A percentile compares a stretch with the other conserved stretches of the same genome.
Conservation (phyloP, 2,329 filamentous ascomycete genomes). For the Stachybotrys elegans region DNA sequence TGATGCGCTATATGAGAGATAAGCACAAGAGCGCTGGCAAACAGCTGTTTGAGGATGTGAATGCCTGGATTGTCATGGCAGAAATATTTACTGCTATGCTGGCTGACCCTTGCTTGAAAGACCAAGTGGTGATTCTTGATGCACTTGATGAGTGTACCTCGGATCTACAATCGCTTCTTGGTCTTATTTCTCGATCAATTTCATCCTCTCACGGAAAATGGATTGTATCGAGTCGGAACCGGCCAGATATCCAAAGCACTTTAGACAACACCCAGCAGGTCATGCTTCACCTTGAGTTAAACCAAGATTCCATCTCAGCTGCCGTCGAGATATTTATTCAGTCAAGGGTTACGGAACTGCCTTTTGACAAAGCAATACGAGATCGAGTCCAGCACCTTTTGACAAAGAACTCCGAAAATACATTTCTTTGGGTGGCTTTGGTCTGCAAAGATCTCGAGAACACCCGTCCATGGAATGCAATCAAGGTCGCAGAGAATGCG, state of each 20-base stretch:
- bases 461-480: conserved; percentile 6
- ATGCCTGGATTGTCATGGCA: conserved; percentile 29
- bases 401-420: conserved; percentile 24
- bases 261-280: conserved; percentile 14
- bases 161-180: conserved; percentile 25
- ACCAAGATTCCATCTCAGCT: conserved; percentile 22
- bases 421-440: conserved; percentile 16
- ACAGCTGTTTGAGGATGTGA: conserved; percentile 31
- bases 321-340: conserved; percentile 34
- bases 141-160: conserved; percentile 40
- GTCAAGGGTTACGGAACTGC: conserved; percentile 20
- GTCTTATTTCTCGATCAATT: conserved; percentile 11
- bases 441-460: conserved; percentile 7
- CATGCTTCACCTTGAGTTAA: conserved; percentile 32
- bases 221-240: conserved; percentile 40
- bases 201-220: conserved; percentile 26
- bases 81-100: conserved; percentile 35
- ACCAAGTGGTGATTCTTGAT: conserved; percentile 34
- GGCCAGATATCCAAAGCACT: conserved; percentile 24
- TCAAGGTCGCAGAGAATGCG: conserved; percentile 14
- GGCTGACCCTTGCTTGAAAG: conserved; percentile 21
- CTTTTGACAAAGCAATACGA: conserved; percentile 4
- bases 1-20: conserved; percentile 26
- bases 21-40: conserved; percentile 27
- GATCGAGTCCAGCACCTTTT: conserved; percentile 10